Base-by-base conservation (phyloP, 164 flowering plant genomes). In the Stephania japonica region DNA sequence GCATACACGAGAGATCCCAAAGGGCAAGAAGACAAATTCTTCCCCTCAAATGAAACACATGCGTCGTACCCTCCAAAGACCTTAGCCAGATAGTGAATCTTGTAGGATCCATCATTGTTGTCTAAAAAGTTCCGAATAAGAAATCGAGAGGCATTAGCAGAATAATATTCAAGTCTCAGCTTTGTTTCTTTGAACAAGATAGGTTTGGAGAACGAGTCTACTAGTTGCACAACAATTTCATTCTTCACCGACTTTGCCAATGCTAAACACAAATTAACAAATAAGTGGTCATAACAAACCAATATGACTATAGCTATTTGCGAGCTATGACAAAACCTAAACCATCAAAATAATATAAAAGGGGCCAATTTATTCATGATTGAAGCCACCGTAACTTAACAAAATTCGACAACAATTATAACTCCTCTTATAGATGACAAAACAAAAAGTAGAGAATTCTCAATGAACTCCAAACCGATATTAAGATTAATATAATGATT, bases 141-240 rank as follows among this genome's bases (percentile, higher is more conserved):
- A 82, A 85, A 63, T 81, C 85, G n/a, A 43, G 93, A 81, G 67
- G 63, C 79, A 70, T 88, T 89, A 13, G 73, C 67, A 62, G 89
- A 85, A 76, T 74, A 83, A 77, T 89, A 73, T 78, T 87, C 90
- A 59, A 91, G 76, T 43, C 81, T 84, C 65, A 94, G 78, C 78
- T 85, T 86, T 76, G 87, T 79, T 74, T 87, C 79, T 77, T 90
- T 89, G 7, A 72, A 82, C 3, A 67, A 9, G 25, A 94, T 83
- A 43, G 96, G 91, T 64, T 94, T 94, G 26, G 68, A 75, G 74
- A 81, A 88, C 27, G 88, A 77, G 84, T 94, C 99, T 80, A 84
- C 63, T 14, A 94, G 94, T 50, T 78, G 85, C 72, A 94, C 88
- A 24, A 79, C 76, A n/a, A 94, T 69, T 63, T 90, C 91, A 77